Evolutionary conservation across 106 monocot species (phyloP).

Genomic region (Platanthera zijinensis): DNA sequence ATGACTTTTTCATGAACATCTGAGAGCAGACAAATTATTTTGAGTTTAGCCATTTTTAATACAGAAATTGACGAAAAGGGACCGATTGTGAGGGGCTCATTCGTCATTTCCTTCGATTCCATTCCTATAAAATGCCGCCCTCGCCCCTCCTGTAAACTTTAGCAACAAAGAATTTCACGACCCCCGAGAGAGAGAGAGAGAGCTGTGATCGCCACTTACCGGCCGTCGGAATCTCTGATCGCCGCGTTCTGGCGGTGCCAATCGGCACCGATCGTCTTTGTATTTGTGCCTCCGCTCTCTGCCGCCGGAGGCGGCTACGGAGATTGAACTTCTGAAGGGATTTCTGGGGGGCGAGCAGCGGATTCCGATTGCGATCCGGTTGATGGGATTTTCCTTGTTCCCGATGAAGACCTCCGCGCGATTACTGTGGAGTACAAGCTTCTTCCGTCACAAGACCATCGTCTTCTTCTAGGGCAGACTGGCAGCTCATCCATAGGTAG

Average conservation of each 20-base stretch:
- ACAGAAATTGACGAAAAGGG: no score
- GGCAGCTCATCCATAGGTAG: background rate
- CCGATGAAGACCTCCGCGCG: constrained; percentile 77
- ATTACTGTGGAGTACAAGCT: constrained; percentile 80
- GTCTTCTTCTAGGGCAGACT: constrained; percentile 25
- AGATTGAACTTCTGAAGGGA: background rate
- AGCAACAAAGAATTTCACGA: background rate
- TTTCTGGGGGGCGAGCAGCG: background rate
- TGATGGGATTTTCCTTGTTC: constrained; percentile 75
- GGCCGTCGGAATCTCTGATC: background rate
- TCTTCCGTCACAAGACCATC: constrained; percentile 86
- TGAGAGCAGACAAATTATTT: no score
- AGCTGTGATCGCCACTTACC: background rate
- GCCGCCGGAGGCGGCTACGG: background rate
- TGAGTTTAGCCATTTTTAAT: no score
- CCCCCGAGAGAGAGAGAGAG: background rate
- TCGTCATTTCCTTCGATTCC: background rate
- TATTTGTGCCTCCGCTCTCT: background rate
- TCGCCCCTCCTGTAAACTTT: background rate
- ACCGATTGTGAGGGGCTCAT: background rate
- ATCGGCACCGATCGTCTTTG: background rate
- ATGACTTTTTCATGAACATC: no score
- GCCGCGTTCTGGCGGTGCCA: background rate
- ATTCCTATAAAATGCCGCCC: background rate
- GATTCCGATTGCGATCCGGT: background rate